Evolutionary conservation across 192 early-diverging fungal genomes (phyloP).

Genomic region (Spizellomyces sp.): DNA sequence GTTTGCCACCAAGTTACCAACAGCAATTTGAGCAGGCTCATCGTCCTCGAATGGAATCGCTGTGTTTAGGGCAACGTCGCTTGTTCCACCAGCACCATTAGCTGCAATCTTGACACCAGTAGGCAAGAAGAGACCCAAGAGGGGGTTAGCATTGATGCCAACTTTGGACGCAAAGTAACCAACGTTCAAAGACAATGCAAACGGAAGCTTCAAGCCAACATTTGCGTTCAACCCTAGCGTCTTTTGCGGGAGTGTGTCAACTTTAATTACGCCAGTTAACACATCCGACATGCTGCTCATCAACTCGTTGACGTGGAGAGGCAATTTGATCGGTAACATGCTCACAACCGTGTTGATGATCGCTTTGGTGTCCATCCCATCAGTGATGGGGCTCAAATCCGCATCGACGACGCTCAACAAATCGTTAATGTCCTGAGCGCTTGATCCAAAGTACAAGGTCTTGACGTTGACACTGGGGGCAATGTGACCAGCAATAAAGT

Average conservation of each 20-base stretch:
- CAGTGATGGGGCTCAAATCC: conserved; percentile 17
- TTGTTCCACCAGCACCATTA: not conserved
- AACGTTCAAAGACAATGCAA: conserved; percentile 27
- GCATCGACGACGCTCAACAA: conserved; percentile 27
- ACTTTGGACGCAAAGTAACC: conserved; percentile 26
- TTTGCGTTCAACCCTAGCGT: conserved; percentile 23
- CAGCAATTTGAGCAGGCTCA: conserved; percentile 25
- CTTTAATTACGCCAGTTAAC: conserved; percentile 17
- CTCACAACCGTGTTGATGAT: conserved; percentile 18
- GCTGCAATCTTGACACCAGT: conserved; percentile 19
- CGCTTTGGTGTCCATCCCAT: conserved; percentile 14
- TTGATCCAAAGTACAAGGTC: conserved; percentile 30
- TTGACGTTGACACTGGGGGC: conserved; percentile 12
- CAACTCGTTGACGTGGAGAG: conserved; percentile 13
- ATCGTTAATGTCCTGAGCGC: conserved; percentile 23
- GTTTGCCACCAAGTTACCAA: conserved; percentile 35
- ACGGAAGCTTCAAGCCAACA: conserved; percentile 32
- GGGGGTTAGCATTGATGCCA: conserved; percentile 27
- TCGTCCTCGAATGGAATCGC: conserved; percentile 34
- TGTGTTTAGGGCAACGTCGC: conserved; percentile 13
- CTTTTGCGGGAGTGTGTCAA: conserved; percentile 36
- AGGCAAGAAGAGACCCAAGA: conserved; percentile 19
- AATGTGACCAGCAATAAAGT: conserved; percentile 30
- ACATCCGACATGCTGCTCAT: conserved; percentile 1
- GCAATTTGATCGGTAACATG: conserved; percentile 29